Evolutionary conservation across 805 yeast species (phyloP).

Genomic region (Candida ascalaphidarum): DNA sequence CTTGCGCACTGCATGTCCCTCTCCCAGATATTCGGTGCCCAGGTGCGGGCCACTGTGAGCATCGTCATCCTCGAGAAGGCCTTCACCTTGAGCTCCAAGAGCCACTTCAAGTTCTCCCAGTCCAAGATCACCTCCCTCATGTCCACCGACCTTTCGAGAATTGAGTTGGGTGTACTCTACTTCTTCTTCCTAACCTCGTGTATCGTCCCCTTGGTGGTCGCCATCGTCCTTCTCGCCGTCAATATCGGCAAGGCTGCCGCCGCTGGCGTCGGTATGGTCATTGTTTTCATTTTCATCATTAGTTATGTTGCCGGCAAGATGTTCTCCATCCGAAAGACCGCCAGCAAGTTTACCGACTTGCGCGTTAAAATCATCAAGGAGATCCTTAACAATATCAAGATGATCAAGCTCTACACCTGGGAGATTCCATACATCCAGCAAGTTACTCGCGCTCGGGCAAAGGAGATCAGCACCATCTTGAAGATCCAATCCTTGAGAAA

Average conservation of each 20-base stretch:
- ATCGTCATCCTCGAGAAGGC: constrained; percentile 4
- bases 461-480: constrained; percentile 2
- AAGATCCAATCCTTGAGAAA: constrained; percentile 3
- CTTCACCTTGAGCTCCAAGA: constrained; percentile 1
- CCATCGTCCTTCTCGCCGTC: constrained; percentile 3
- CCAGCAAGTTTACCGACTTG: constrained; percentile 3
- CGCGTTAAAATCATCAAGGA: constrained; percentile 3
- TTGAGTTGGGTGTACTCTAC: constrained; percentile 3
- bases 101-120: constrained; percentile 1
- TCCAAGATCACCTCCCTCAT: constrained; percentile 4
- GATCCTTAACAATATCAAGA: constrained; percentile 3
- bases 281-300: constrained; percentile 1
- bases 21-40: constrained; percentile 1
- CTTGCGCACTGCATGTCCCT: constrained; percentile 2
- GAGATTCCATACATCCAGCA: constrained; percentile 3
- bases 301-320: constrained; percentile 2
- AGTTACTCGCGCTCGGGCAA: not conserved
- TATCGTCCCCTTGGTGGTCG: constrained; percentile 2
- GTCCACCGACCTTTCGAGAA: constrained; percentile 3
- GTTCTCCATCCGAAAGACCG: constrained; percentile 2
- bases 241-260: constrained; percentile 3
- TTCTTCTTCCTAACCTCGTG: constrained; percentile 1
- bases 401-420: constrained; percentile 6
- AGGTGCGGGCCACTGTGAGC: constrained; percentile 1
- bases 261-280: constrained; percentile 4